These are phyloP conservation scores for Vigna nakashimae DNA, from an alignment of 306 rosid species.

Conservation along the genomic window DNA sequence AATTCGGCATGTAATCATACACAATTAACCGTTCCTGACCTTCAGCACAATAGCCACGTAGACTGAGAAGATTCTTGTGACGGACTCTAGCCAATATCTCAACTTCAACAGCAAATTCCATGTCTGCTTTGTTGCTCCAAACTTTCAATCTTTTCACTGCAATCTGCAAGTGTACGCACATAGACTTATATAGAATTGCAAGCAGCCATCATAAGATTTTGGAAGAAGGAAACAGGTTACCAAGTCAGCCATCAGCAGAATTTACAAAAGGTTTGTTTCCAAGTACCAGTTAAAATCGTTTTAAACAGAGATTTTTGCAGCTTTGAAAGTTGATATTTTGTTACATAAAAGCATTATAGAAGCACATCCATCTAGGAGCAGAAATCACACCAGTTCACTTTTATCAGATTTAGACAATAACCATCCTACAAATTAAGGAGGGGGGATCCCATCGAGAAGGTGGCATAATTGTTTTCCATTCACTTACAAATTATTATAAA, in stretches of 20 bases:
- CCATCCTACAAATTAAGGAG: not conserved
- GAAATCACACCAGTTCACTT: not conserved
- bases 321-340: not conserved
- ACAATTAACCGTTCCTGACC: constrained; percentile 95
- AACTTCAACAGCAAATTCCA: constrained; percentile 95
- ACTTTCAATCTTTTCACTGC: constrained; percentile 95
- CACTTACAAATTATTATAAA: constrained; percentile 10
- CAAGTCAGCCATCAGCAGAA: not conserved
- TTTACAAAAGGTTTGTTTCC: constrained; percentile 23
- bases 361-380: constrained; percentile 18
- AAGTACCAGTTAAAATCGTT: constrained; percentile 19
- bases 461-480: not conserved
- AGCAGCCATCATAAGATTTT: not conserved
- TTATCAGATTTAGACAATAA: constrained; percentile 7
- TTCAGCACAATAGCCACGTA: constrained; percentile 97
- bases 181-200: constrained; percentile 32
- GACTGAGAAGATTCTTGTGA: constrained; percentile 93
- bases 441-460: not conserved
- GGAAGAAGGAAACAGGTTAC: not conserved
- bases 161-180: constrained; percentile 59
- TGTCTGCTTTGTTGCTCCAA: constrained; percentile 95
- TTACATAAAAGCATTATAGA: constrained; percentile 18
- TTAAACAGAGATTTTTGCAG: constrained; percentile 23
- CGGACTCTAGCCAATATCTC: constrained; percentile 95
- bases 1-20: constrained; percentile 91